Conservation (phyloP, 192 early-diverging fungal genomes). For the Chytriomyces sp. region DNA sequence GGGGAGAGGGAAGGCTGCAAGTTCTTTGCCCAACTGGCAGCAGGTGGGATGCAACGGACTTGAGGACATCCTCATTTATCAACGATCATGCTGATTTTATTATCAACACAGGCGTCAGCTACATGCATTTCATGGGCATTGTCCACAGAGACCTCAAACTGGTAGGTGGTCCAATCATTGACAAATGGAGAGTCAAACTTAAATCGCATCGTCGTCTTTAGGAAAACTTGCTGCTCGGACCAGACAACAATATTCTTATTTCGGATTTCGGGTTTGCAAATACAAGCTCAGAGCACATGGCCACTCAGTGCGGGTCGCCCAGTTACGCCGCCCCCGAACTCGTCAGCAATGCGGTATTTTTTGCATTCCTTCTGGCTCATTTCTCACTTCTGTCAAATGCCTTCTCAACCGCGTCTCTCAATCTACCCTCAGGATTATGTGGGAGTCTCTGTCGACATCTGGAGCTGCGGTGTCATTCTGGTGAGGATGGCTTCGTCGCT, state of each 20-base stretch:
- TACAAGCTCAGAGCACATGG: slow-evolving; percentile 6
- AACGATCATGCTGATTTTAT: neutral
- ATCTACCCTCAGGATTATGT: slow-evolving; percentile 8
- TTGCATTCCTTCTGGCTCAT: neutral
- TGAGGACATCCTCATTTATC: neutral
- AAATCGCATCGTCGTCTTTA: neutral
- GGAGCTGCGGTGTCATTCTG: slow-evolving; percentile 50
- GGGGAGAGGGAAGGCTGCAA: slow-evolving; percentile 88
- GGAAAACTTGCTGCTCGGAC: slow-evolving; percentile 85
- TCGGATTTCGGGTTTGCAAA: slow-evolving; percentile 93
- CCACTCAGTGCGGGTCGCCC: slow-evolving; percentile 48
- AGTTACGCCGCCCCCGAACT: slow-evolving; percentile 56
- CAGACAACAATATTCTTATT: slow-evolving; percentile 81
- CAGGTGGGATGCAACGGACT: slow-evolving; percentile 56
- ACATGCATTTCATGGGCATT: slow-evolving; percentile 47
- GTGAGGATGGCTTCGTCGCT: neutral
- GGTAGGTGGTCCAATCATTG: slow-evolving; percentile 13
- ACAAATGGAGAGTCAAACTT: no score
- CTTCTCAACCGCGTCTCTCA: neutral
- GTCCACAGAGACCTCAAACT: slow-evolving; percentile 56
- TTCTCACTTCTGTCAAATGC: neutral
- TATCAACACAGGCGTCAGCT: slow-evolving; percentile 43
- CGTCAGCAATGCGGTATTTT: slow-evolving; percentile 47
- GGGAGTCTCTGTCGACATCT: slow-evolving; percentile 33
- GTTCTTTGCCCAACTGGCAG: slow-evolving; percentile 92